Conservation (phyloP, 192 early-diverging fungal species). For the Backusella mclennaniae region DNA sequence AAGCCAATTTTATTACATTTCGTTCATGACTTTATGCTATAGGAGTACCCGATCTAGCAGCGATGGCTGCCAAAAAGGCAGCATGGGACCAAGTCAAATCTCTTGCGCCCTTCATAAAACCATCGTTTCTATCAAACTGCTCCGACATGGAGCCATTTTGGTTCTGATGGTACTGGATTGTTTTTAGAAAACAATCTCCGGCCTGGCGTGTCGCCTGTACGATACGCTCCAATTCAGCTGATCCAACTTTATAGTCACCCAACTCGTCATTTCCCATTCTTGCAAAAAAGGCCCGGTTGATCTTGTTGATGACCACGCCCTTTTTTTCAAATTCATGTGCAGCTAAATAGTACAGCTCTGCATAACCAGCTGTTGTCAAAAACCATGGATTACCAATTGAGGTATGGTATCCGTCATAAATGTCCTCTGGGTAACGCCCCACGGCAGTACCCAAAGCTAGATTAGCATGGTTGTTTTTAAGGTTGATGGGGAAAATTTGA, state of each 20-base stretch:
- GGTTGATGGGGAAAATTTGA: constrained; percentile 49
- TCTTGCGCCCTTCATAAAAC: constrained; percentile 57
- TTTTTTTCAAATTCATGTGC: constrained; percentile 23
- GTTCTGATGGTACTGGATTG: constrained; percentile 50
- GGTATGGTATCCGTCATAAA: constrained; percentile 62
- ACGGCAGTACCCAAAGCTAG: constrained; percentile 45
- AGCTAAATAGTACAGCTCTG: constrained; percentile 62
- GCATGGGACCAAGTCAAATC: constrained; percentile 78
- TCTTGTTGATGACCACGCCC: constrained; percentile 24
- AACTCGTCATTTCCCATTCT: constrained; percentile 13
- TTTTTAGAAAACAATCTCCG: constrained; percentile 59
- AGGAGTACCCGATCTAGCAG: constrained; percentile 23
- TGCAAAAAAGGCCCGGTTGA: constrained; percentile 37
- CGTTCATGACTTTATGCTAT: not conserved
- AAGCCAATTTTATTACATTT: not conserved
- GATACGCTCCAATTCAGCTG: constrained; percentile 26
- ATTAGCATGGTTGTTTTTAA: not conserved
- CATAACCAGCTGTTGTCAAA: constrained; percentile 55
- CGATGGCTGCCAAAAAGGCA: constrained; percentile 44
- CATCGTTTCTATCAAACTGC: constrained; percentile 58
- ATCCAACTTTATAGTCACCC: not conserved
- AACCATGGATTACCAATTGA: constrained; percentile 76
- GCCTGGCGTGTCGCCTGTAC: constrained; percentile 34
- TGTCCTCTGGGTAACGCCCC: constrained; percentile 78
- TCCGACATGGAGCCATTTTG: constrained; percentile 57